A percentile compares a stretch with the other conserved stretches of the same genome.
Evolutionary conservation across 164 flowering plant species (phyloP).

Genomic region (Chimonanthus praecox): DNA sequence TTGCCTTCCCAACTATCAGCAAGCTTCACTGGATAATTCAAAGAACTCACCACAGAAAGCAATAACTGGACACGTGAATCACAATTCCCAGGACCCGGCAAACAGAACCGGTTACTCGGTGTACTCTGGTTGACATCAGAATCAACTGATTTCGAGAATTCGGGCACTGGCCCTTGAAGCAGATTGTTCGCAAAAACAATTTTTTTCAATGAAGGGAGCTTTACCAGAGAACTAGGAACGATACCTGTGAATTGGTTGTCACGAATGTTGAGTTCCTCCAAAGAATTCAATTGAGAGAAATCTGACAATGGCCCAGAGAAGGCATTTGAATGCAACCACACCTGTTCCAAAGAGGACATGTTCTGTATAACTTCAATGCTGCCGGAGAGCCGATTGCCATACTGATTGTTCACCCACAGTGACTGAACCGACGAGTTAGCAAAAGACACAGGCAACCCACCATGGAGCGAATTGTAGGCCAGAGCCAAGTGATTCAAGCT

Average conservation of each 20-base stretch:
- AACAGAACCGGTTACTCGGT: conserved; percentile 22
- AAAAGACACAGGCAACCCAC: conserved; percentile 58
- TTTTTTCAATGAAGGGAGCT: conserved; percentile 36
- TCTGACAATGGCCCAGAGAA: conserved; percentile 89
- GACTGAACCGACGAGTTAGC: conserved; percentile 50
- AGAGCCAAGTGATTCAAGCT: conserved; percentile 54
- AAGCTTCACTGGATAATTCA: conserved; percentile 56
- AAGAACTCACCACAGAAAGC: conserved; percentile 41
- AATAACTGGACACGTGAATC: conserved; percentile 49
- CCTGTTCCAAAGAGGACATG: conserved; percentile 64
- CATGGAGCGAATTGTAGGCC: conserved; percentile 55
- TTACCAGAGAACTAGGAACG: conserved; percentile 50
- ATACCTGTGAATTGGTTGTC: conserved; percentile 84
- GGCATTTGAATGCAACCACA: conserved; percentile 71
- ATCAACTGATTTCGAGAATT: conserved; percentile 37
- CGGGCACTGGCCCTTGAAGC: conserved; percentile 78
- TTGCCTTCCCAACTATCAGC: conserved; percentile 74
- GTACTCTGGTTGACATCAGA: conserved; percentile 30
- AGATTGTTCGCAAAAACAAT: conserved; percentile 77
- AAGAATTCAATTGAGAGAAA: conserved; percentile 41
- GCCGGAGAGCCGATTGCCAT: conserved; percentile 44
- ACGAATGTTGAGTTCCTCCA: conserved; percentile 54
- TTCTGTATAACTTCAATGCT: conserved; percentile 56
- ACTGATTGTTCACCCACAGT: conserved; percentile 87
- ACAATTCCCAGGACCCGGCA: conserved; percentile 52